Evolutionary conservation across 768 basidiomycete genomes (phyloP).

Genomic region (Gymnopilus junonius): DNA sequence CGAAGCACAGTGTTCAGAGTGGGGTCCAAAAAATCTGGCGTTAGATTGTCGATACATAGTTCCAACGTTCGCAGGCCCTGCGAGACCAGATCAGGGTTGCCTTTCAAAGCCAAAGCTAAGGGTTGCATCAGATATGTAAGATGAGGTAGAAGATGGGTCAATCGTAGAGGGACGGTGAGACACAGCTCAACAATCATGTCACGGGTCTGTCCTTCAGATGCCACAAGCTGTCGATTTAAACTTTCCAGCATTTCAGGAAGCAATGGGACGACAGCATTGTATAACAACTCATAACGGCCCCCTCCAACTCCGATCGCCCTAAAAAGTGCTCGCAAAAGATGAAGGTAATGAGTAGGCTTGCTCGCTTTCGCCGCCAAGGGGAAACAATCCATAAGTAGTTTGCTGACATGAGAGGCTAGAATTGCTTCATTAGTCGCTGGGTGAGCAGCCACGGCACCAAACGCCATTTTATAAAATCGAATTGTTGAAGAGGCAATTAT

Average conservation of each 20-base stretch:
- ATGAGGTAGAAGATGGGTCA: constrained; percentile 95
- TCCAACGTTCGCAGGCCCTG: constrained; percentile 97
- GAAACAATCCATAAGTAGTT: constrained; percentile 95
- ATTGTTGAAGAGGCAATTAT: constrained; percentile 83
- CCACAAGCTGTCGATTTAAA: constrained; percentile 85
- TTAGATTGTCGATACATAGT: constrained; percentile 98
- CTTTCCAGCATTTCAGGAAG: constrained; percentile 97
- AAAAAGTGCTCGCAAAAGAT: constrained; percentile 90
- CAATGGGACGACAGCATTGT: constrained; percentile 95
- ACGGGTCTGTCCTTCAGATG: constrained; percentile 78
- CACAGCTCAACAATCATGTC: constrained; percentile 98
- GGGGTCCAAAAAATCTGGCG: constrained; percentile 96
- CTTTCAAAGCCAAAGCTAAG: constrained; percentile 86
- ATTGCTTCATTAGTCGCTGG: constrained; percentile 86
- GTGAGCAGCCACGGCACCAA: constrained; percentile 79
- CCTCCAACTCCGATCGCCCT: constrained; percentile 91
- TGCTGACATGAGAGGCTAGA: constrained; percentile 90
- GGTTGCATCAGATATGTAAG: constrained; percentile 97
- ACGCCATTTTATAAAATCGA: constrained; percentile 94
- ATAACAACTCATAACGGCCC: constrained; percentile 90
- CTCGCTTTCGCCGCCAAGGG: constrained; percentile 90
- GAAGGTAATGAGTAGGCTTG: constrained; percentile 92
- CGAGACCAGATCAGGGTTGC: constrained; percentile 86
- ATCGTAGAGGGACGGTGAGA: constrained; percentile 92
- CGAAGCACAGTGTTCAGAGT: constrained; percentile 91